Conservation (phyloP, 2,329 filamentous ascomycete genomes). For the Raffaelea albimanens region DNA sequence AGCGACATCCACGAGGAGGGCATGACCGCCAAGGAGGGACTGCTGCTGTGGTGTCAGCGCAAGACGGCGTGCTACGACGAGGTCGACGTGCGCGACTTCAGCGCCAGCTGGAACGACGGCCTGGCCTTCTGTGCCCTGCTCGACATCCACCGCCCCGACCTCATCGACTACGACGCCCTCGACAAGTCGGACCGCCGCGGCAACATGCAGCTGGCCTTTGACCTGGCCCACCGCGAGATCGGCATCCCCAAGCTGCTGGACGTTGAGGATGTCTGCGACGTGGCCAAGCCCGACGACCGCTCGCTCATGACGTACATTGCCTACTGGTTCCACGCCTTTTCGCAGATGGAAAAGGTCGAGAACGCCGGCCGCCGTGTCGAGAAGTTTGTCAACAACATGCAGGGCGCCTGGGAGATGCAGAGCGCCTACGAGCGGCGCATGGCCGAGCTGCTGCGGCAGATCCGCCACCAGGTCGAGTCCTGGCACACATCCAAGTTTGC, state of each 20-base stretch:
- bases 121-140: constrained; percentile 92
- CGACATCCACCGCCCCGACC: constrained; percentile 91
- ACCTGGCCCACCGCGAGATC: constrained; percentile 92
- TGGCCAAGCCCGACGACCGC: constrained; percentile 89
- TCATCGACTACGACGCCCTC: constrained; percentile 92
- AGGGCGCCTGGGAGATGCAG: constrained; percentile 99
- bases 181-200: constrained; percentile 91
- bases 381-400: constrained; percentile 98
- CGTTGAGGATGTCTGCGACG: constrained; percentile 96
- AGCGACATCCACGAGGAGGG: constrained; percentile 98
- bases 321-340: constrained; percentile 99
- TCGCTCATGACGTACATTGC: constrained; percentile 99
- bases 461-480: constrained; percentile 59
- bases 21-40: constrained; percentile 91
- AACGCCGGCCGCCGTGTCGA: constrained; percentile 93
- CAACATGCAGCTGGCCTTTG: constrained; percentile 97
- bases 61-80: constrained; percentile 99
- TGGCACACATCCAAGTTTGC: constrained; percentile 81
- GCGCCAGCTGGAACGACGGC: constrained; percentile 92
- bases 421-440: constrained; percentile 89
- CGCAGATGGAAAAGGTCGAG: constrained; percentile 96
- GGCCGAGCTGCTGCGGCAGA: constrained; percentile 67
- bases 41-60: constrained; percentile 93
- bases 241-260: constrained; percentile 93
- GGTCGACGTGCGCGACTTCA: constrained; percentile 92